Evolutionary conservation across 2,329 filamentous ascomycete genomes (phyloP).

Genomic region (Penicillium sp.): DNA sequence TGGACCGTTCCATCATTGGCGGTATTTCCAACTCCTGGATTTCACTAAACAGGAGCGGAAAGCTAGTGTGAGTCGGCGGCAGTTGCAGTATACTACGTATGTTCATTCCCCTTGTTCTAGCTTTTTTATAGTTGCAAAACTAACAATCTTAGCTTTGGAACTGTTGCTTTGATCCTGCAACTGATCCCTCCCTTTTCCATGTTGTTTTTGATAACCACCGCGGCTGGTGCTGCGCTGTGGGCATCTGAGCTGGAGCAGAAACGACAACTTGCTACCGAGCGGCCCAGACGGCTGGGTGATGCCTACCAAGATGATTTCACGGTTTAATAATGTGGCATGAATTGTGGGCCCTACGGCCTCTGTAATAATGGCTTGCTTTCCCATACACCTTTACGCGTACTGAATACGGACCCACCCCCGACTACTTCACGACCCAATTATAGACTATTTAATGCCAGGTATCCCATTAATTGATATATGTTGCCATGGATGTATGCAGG

Average conservation of each 20-base stretch:
- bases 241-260: constrained; percentile 72
- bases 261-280: constrained; percentile 31
- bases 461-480: background rate
- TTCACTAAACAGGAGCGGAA: constrained; percentile 73
- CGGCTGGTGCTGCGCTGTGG: constrained; percentile 84
- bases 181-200: constrained; percentile 90
- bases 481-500: background rate
- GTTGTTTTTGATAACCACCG: constrained; percentile 86
- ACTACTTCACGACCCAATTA: background rate
- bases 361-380: background rate
- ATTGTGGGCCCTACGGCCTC: background rate
- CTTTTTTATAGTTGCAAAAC: constrained; percentile 1
- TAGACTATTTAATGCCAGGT: background rate
- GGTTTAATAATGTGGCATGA: constrained; percentile 14
- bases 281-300: constrained; percentile 22
- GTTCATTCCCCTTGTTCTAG: constrained; percentile 5
- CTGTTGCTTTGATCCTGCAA: constrained; percentile 77
- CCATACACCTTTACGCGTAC: background rate
- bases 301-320: constrained; percentile 38
- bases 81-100: constrained; percentile 83
- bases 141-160: constrained; percentile 65
- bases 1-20: constrained; percentile 85
- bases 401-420: background rate
- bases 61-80: constrained; percentile 63
- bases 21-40: constrained; percentile 80